Percentiles rank a stretch among this genome's conserved stretches.
Conservation (phyloP, 306 rosid species). For the Cucumis hystrix region DNA sequence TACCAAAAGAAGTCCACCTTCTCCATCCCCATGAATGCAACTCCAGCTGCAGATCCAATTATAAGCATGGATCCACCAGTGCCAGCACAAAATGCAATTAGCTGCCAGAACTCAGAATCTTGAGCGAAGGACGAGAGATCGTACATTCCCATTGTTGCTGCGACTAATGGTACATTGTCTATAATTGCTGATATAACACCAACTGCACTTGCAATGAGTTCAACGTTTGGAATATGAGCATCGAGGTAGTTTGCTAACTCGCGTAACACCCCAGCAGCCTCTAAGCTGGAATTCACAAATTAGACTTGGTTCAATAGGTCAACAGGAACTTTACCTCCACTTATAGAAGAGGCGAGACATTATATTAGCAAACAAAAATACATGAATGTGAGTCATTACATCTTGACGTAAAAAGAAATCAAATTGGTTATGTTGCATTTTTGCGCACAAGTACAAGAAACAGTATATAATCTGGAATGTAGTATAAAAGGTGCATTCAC, state of each 20-base stretch:
- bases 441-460: background rate
- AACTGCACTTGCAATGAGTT: conserved; percentile 61
- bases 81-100: conserved; percentile 80
- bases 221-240: conserved; percentile 47
- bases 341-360: background rate
- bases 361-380: background rate
- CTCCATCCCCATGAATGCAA: conserved; percentile 99
- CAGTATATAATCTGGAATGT: background rate
- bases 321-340: background rate
- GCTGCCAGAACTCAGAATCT: conserved; percentile 96
- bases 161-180: conserved; percentile 91
- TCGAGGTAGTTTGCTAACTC: conserved; percentile 83
- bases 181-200: conserved; percentile 80
- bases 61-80: conserved; percentile 96
- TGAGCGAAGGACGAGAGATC: conserved; percentile 62
- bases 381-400: background rate
- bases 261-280: conserved; percentile 82
- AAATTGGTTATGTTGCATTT: background rate
- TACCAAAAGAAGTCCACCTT: conserved; percentile 96
- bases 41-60: conserved; percentile 95
- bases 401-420: background rate
- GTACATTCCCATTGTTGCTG: conserved; percentile 94
- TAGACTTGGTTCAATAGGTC: conserved; percentile 1
- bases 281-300: conserved; percentile 37
- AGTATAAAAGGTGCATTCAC: conserved; percentile 17